Evolutionary conservation across 2,329 filamentous ascomycete species (phyloP).

Genomic region (Stemphylium lycopersici): DNA sequence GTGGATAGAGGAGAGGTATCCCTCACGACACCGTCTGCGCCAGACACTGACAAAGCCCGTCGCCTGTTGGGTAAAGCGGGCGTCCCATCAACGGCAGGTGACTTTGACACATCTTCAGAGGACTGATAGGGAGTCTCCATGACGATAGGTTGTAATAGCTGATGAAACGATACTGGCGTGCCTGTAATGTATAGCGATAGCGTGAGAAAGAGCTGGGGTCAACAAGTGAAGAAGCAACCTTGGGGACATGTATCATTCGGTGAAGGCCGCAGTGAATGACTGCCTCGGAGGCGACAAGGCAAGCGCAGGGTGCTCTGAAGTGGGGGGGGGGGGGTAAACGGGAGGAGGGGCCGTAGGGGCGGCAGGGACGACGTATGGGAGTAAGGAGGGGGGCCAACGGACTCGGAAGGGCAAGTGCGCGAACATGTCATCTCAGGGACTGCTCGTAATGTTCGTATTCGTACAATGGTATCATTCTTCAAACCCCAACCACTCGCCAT

Average conservation of each 20-base stretch:
- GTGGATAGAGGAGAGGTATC: neutral
- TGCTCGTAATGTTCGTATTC: constrained; percentile 13
- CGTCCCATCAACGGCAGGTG: neutral
- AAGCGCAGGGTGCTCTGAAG: neutral
- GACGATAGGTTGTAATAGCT: neutral
- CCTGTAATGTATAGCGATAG: neutral
- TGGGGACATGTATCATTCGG: neutral
- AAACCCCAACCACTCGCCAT: constrained; percentile 62
- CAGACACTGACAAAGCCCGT: neutral
- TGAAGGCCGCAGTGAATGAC: too few relatives aligned
- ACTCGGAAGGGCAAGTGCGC: neutral
- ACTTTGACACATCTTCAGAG: neutral
- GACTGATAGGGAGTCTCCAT: neutral
- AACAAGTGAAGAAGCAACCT: neutral
- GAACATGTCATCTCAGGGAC: neutral
- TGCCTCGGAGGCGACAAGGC: neutral
- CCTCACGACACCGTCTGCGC: neutral
- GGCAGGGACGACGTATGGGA: too few relatives aligned
- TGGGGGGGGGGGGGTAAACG: too few relatives aligned
- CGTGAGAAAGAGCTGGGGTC: neutral
- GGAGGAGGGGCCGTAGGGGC: too few relatives aligned
- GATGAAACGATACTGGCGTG: neutral
- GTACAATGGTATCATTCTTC: constrained; percentile 40
- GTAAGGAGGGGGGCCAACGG: neutral
- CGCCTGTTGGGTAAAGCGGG: neutral